phyloP scores from a whole-genome alignment of 345 rosid species.

The Mangifera indica region DNA sequence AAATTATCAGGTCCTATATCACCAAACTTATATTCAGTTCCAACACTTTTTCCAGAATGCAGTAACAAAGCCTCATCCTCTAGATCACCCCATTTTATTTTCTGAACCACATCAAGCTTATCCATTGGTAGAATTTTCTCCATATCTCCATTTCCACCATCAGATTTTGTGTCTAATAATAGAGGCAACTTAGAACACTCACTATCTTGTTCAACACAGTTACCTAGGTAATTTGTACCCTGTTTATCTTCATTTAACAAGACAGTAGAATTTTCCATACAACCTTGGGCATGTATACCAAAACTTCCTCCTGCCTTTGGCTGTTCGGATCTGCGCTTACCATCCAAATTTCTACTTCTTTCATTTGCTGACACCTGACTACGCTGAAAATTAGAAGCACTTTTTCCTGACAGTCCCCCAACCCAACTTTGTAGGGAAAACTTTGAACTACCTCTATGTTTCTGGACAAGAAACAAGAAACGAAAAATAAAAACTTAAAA shows the following conservation, averaged over 20 bases:
- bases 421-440: constrained; percentile 45
- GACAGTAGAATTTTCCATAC: constrained; percentile 27
- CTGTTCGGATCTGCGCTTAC: constrained; percentile 29
- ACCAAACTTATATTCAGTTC: constrained; percentile 36
- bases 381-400: constrained; percentile 28
- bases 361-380: constrained; percentile 27
- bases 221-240: constrained; percentile 14
- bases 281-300: constrained; percentile 13
- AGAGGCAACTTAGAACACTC: constrained; percentile 20
- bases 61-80: constrained; percentile 44
- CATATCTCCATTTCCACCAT: constrained; percentile 21
- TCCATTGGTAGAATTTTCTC: constrained; percentile 18
- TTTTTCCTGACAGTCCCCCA: constrained; percentile 50
- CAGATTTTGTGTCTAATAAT: constrained; percentile 21
- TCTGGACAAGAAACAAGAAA: constrained; percentile 32
- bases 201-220: constrained; percentile 29
- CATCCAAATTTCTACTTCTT: constrained; percentile 27
- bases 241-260: constrained; percentile 26
- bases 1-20: constrained; percentile 30
- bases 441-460: constrained; percentile 54
- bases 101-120: constrained; percentile 35
- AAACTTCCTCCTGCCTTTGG: constrained; percentile 26
- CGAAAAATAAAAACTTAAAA: constrained; percentile 8
- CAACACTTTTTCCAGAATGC: constrained; percentile 30
- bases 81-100: constrained; percentile 61